Evolutionary conservation across 352 stramenopile species (phyloP).

Genomic region (Plasmopara halstedii): DNA sequence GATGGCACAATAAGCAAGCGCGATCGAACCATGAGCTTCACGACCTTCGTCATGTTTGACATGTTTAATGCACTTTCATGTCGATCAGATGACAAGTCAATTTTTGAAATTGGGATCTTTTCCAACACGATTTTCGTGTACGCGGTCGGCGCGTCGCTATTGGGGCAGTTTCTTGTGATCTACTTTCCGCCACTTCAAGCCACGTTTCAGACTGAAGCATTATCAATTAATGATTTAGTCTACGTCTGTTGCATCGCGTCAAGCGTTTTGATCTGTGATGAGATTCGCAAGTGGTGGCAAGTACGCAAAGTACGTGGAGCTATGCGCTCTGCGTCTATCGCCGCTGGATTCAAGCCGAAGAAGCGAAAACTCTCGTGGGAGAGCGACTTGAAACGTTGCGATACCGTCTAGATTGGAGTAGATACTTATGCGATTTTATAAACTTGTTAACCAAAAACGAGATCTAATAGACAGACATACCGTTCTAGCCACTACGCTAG

Average conservation of each 20-base stretch:
- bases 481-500: too few relatives aligned
- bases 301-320: conserved; percentile 27
- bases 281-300: conserved; percentile 87
- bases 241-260: conserved; percentile 91
- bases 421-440: conserved; percentile 15
- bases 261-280: conserved; percentile 90
- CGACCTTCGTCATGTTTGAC: conserved; percentile 98
- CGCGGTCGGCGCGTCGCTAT: conserved; percentile 87
- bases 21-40: conserved; percentile 98
- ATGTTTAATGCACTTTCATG: conserved; percentile 97
- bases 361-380: conserved; percentile 70
- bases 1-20: conserved; percentile 89
- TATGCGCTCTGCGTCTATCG: conserved; percentile 27
- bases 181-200: conserved; percentile 94
- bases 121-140: conserved; percentile 93
- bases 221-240: conserved; percentile 88
- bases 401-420: conserved; percentile 41
- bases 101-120: conserved; percentile 88
- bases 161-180: conserved; percentile 94
- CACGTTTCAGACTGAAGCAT: conserved; percentile 94
- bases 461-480: too few relatives aligned
- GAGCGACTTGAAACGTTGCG: conserved; percentile 47
- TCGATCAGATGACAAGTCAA: conserved; percentile 90
- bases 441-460: too few relatives aligned
- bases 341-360: conserved; percentile 28